Base-by-base conservation (phyloP, 257 asterid species). In the Solanum dulcamara region DNA sequence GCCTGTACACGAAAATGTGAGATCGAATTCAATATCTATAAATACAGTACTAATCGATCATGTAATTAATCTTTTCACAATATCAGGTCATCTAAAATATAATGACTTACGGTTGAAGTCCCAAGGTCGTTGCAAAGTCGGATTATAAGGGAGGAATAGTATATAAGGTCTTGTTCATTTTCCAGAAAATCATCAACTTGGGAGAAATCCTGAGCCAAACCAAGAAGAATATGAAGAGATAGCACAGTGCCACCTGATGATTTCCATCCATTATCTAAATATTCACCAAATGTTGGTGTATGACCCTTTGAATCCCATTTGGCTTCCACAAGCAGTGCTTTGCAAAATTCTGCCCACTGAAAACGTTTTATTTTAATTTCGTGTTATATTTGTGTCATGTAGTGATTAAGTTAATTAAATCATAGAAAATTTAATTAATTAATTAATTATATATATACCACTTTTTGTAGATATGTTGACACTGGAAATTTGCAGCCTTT, bases 321-420 rank as follows among this genome's bases (percentile, higher is more conserved):
- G 18, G 98, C 95, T 87, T 93, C 98, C 80, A 88, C 85, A 1
- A 89, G 84, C 26, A 93, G 79, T 44, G 97, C 89, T 70, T 89
- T 89, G 86, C 95, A 93, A 83, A 93, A 92, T 13, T 88, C 92
- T 82, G 85, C 83, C 98, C 95, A 92, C 95, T 93, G 90, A 18
- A 10, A 20, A 30, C 10, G 7, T 82, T 37, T 24, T 24, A 22
- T 37, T 60, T n/a, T n/a, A n/a, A n/a, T n/a, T 37, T 37, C 14
- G 9, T 6, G 84, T 81, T 33, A 24, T 30, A 14, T 50, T 53
- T 81, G 11, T 38, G 51, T 71, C 51, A 71, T 4, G 48, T 67
- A 15, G 13, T 70, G 50, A 37, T 37, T 70, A 20, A 68, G 35
- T 35, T 12, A 62, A 62, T 12, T 26, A 28, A 64, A 20, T 40